A percentile compares a stretch with the other conserved stretches of the same genome.
phyloP scores from a whole-genome alignment of 148 eudicot species.

The Arctostaphylos glauca region DNA sequence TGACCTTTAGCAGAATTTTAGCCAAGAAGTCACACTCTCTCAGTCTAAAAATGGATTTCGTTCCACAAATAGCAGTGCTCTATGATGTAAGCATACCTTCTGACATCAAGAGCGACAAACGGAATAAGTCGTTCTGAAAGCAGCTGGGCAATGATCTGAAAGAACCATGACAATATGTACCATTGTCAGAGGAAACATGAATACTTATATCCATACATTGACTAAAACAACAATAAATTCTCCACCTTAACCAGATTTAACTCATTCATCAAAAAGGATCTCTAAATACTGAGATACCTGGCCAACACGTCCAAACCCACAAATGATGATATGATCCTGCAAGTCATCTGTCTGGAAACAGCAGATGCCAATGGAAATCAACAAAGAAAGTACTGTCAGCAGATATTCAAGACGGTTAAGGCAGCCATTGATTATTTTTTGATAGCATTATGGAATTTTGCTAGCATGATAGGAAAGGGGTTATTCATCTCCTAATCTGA shows the following conservation, averaged over 20 bases:
- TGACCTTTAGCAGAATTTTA: not conserved
- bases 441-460: not conserved
- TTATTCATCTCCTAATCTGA: not conserved
- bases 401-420: not conserved
- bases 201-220: not conserved
- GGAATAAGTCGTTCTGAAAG: slow-evolving; percentile 92
- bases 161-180: not conserved
- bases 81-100: slow-evolving; percentile 47
- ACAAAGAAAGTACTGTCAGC: not conserved
- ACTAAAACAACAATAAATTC: not conserved
- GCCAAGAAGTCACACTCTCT: not conserved
- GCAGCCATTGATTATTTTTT: not conserved
- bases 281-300: slow-evolving; percentile 46
- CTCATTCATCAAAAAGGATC: slow-evolving; percentile 1
- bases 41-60: not conserved
- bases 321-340: slow-evolving; percentile 90
- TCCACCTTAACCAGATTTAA: not conserved
- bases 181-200: not conserved
- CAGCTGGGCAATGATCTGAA: slow-evolving; percentile 93
- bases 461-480: not conserved
- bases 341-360: slow-evolving; percentile 86
- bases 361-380: slow-evolving; percentile 16
- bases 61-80: not conserved
- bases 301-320: slow-evolving; percentile 98
- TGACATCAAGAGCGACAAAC: slow-evolving; percentile 95